These are phyloP conservation scores for Phytopythium vexans DNA, from an alignment of 352 stramenopile genomes.

Conservation along the genomic window DNA sequence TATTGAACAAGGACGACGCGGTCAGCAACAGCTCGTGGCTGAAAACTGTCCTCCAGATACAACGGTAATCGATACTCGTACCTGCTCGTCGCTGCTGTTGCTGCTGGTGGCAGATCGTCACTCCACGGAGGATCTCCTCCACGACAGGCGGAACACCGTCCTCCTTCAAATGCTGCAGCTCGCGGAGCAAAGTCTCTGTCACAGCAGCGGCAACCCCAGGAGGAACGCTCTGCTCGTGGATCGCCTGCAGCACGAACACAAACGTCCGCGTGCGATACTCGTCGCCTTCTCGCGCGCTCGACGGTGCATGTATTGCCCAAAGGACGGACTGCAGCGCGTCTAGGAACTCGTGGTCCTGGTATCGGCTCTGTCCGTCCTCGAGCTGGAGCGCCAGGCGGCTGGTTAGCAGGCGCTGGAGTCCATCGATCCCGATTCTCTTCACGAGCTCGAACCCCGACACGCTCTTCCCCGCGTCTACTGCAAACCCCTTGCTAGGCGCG, in stretches of 20 bases:
- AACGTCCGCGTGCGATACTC: conserved; percentile 21
- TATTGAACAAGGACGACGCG: conserved; percentile 1
- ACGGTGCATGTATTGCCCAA: conserved; percentile 24
- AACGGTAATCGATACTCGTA: not conserved
- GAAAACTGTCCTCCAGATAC: not conserved
- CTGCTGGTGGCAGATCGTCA: conserved; percentile 18
- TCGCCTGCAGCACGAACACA: conserved; percentile 15
- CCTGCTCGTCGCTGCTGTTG: conserved; percentile 18
- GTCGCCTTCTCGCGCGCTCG: conserved; percentile 13
- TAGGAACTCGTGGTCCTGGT: conserved; percentile 26
- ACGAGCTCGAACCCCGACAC: conserved; percentile 12
- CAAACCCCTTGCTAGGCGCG: not conserved
- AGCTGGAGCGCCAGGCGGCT: conserved; percentile 15
- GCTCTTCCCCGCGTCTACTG: not conserved
- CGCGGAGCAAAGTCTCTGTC: conserved; percentile 22
- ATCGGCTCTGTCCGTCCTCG: conserved; percentile 23
- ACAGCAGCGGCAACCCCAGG: conserved; percentile 15
- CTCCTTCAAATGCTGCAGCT: conserved; percentile 32
- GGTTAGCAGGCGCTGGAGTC: conserved; percentile 18
- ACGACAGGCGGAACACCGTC: conserved; percentile 20
- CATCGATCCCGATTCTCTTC: conserved; percentile 15
- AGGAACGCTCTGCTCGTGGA: conserved; percentile 25
- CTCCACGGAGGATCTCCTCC: conserved; percentile 31
- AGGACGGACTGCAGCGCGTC: conserved; percentile 29
- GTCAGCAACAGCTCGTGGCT: too few relatives aligned